Conservation (phyloP, 192 early-diverging fungal genomes). For the Linnemannia zychae region DNA sequence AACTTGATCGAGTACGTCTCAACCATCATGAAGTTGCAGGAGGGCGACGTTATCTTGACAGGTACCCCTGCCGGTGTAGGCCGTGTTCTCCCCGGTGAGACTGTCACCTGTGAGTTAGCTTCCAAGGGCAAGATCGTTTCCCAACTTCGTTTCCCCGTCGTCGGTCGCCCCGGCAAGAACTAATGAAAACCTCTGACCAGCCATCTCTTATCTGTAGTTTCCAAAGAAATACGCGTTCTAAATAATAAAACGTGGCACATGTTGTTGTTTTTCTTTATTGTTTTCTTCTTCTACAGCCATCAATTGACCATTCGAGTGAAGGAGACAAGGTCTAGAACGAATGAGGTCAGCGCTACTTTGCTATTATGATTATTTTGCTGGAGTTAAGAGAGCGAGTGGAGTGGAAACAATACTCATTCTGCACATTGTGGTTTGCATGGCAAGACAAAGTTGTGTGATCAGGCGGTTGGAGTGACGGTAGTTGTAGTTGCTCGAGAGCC, state of each 20-base stretch:
- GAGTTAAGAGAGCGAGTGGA: not conserved
- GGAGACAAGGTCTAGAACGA: not conserved
- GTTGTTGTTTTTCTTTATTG: not conserved
- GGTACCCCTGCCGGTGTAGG: constrained; percentile 94
- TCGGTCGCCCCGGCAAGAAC: constrained; percentile 39
- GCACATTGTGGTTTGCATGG: not conserved
- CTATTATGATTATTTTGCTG: not conserved
- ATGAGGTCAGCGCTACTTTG: not conserved
- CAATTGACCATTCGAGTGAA: not conserved
- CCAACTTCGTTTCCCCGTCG: constrained; percentile 62
- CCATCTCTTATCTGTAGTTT: not conserved
- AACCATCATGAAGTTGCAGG: constrained; percentile 90
- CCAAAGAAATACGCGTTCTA: not conserved
- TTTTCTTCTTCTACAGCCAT: not conserved
- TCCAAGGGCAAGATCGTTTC: constrained; percentile 59
- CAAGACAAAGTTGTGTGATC: not conserved
- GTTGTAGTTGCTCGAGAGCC: constrained; percentile 2
- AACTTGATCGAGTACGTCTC: constrained; percentile 84
- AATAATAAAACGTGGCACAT: not conserved
- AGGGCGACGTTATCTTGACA: constrained; percentile 92
- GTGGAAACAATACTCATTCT: not conserved
- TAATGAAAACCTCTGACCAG: not conserved
- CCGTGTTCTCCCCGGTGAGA: constrained; percentile 82
- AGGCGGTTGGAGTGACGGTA: not conserved
- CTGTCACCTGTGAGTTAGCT: constrained; percentile 79